A percentile compares a stretch with the other conserved stretches of the same genome.
Conservation (phyloP, 1,139 yeast genomes). For the Scheffersomyces illinoinensis region DNA sequence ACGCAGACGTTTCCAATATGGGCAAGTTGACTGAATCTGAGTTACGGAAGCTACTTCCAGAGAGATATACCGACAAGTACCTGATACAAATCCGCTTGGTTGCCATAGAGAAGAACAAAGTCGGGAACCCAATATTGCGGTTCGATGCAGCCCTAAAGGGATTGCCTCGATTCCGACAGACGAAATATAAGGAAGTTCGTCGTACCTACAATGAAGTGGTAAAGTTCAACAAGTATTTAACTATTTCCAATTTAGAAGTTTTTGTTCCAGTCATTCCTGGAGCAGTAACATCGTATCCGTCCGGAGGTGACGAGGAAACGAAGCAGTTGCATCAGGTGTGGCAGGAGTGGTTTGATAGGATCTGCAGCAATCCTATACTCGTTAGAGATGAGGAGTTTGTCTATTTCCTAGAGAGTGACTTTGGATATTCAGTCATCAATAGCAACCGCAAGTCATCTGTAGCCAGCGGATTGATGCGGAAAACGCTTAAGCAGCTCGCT, state of each 20-base stretch:
- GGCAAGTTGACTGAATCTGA: slow-evolving; percentile 34
- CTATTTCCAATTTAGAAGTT: slow-evolving; percentile 83
- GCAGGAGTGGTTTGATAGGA: slow-evolving; percentile 86
- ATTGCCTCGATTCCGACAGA: slow-evolving; percentile 75
- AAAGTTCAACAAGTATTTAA: slow-evolving; percentile 74
- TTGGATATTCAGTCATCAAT: slow-evolving; percentile 71
- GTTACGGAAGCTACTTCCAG: slow-evolving; percentile 50
- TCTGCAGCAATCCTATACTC: slow-evolving; percentile 72
- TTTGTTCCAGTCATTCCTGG: slow-evolving; percentile 89
- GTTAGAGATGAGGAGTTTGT: slow-evolving; percentile 87
- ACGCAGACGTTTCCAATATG: background rate
- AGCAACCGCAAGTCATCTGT: slow-evolving; percentile 54
- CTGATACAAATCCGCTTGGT: slow-evolving; percentile 28
- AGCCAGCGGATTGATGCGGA: slow-evolving; percentile 83
- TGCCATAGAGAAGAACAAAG: slow-evolving; percentile 41
- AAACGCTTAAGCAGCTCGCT: slow-evolving; percentile 86
- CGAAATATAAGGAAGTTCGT: slow-evolving; percentile 69
- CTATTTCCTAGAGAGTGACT: slow-evolving; percentile 85
- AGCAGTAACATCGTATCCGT: slow-evolving; percentile 73
- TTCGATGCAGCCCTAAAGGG: slow-evolving; percentile 47
- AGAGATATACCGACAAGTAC: slow-evolving; percentile 42
- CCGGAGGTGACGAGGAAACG: slow-evolving; percentile 80
- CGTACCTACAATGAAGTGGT: slow-evolving; percentile 79
- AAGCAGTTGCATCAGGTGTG: slow-evolving; percentile 56
- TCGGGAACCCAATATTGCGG: slow-evolving; percentile 46